Evolutionary conservation across 352 stramenopile species (phyloP).

Genomic region (Thalassiosira allenii): DNA sequence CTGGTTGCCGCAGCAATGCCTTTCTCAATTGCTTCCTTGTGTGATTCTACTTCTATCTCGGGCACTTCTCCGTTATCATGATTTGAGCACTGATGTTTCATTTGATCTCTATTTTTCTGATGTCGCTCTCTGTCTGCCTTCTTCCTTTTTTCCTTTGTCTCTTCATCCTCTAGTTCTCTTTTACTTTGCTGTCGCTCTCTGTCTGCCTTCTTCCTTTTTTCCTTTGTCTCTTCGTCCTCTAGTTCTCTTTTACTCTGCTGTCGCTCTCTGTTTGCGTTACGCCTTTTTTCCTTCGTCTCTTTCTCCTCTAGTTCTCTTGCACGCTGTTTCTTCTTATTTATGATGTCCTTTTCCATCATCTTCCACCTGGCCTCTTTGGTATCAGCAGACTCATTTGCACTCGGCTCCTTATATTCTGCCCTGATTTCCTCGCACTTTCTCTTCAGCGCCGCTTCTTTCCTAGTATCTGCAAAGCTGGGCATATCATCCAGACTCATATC

Average conservation of each 20-base stretch:
- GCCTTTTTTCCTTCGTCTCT: too few species aligned
- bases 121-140: too few species aligned
- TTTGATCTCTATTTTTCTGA: background rate
- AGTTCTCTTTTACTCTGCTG: constrained; percentile 1
- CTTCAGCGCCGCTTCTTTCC: background rate
- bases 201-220: too few species aligned
- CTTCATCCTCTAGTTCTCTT: too few species aligned
- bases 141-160: too few species aligned
- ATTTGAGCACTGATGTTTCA: background rate
- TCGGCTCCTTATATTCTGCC: background rate
- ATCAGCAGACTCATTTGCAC: background rate
- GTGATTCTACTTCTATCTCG: background rate
- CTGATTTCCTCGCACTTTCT: background rate
- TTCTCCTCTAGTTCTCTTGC: constrained; percentile 3
- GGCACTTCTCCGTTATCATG: background rate
- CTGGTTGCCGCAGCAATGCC: background rate
- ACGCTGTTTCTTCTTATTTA: background rate
- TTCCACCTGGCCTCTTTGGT: background rate
- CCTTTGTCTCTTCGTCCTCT: too few species aligned
- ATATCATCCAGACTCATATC: too few species aligned
- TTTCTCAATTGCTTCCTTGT: background rate
- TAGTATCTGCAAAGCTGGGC: constrained; percentile 3
- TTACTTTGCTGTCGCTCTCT: background rate
- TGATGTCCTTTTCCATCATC: too few species aligned
- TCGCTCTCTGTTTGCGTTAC: background rate